Evolutionary conservation across 2,329 filamentous ascomycete genomes (phyloP), one percentile per base, ranked within the genome.

Genomic region (Plenodomus tracheiphilus): DNA sequence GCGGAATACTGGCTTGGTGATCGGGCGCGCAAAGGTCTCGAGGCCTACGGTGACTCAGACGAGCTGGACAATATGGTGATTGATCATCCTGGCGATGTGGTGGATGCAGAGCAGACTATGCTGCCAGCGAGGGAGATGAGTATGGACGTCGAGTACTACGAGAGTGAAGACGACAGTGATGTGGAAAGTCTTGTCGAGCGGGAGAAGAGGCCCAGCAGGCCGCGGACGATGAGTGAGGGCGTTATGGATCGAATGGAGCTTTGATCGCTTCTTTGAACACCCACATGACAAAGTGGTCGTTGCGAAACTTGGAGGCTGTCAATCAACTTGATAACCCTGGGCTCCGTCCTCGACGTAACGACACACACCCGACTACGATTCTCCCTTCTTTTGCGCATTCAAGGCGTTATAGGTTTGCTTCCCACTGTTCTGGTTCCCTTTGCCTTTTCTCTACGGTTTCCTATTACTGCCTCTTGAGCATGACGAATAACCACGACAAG

Each of bases 1-100:
- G 90, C 91, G 13, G 84, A 82, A 53, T 97, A 90, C 73, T 97
- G 92, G 93, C 81, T 97, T 3, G 91, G 91, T 36, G 85, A 90
- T 53, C 80, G 76, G 34, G 77, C 79, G 3, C 73, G 73, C 72
- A 72, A 71, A 37, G 75, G 75, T 36, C 69, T 75, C 10, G 73
- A 75, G 25, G 71, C 69, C 43, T 75, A 75, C 36, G 69, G 68
- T 40, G 73, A 75, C 41, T 74, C 73, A 25, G 77, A 80, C 30
- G 73, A 78, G 54, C 69, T 75, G 16, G 71, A 73, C 39, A 68
- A 72, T 49, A 62, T 71, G 61, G 67, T 73, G 21, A 71, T 73
- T 20, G 66, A 70, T 32, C 63, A 71, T 21, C 70, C 69, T 1
- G 70, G 65, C 34, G 71, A 74, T 30, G 61, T 72, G 17, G 66